Evolutionary conservation across 192 early-diverging fungal species (phyloP), one percentile per base, ranked within the genome.

Genomic region (Entomortierella lignicola): DNA sequence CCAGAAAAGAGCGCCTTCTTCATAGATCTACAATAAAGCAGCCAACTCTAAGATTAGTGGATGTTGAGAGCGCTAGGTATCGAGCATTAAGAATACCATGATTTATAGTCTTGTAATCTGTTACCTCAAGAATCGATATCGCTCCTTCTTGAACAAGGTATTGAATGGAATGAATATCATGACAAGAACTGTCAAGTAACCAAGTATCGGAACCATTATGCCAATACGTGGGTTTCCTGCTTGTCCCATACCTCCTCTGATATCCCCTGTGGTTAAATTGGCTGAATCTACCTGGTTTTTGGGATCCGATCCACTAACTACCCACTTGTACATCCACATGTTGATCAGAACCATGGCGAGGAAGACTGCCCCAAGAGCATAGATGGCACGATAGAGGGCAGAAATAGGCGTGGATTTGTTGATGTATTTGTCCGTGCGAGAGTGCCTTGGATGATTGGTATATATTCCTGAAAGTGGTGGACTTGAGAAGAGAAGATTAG

Each of bases 111-210:
- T 27, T 20, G 48, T 4, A 47, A 15, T 5, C 3, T 20, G 20
- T 66, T 77, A 88, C 89, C 84, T 85, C 41, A 88, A 48, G 57
- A 90, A 90, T 32, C 82, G 71, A 48, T 65, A 63, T 31, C 89
- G 82, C 43, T 90, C 89, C 52, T 83, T 85, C 32, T 72, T 73
- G 57, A 84, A 77, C 17, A 87, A 57, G 25, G 75, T 27, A 15
- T 88, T 84, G 26, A 83, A 70, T 0, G 89, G 89, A 51, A 83
- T 77, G 21, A 85, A 72, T 34, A 90, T 32, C 52, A 89, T 60
- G 15, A 69, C 15, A 13, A 86, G 18, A 34, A 80, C 43, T 2
- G 81, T 50, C 23, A 84, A 18, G 60, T 89, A 90, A 29, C 85
- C 81, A 32, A 84, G 1, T 32, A 83, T 60, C 1, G 87, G 86